Evolutionary conservation across 768 basidiomycete species (phyloP).

Genomic region (Boletus vinaceobasis): DNA sequence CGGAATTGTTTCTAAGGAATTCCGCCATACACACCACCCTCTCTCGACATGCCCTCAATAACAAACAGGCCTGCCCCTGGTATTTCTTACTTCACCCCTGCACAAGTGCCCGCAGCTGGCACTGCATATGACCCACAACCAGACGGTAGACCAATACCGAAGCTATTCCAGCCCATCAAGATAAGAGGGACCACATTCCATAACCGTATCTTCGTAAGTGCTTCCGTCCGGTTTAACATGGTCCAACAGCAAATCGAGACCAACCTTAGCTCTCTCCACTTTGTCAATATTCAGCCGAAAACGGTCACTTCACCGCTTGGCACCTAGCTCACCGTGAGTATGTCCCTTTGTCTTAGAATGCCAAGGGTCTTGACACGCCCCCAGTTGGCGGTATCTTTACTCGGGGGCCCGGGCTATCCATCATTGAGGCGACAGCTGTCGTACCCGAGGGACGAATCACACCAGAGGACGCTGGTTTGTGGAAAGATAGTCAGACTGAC

Average conservation of each 20-base stretch:
- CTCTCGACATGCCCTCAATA: conserved; percentile 5
- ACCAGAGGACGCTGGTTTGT: conserved; percentile 61
- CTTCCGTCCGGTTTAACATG: background rate
- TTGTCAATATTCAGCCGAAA: conserved; percentile 57
- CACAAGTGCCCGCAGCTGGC: conserved; percentile 43
- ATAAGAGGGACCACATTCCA: conserved; percentile 52
- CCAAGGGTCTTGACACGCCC: background rate
- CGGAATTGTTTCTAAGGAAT: background rate
- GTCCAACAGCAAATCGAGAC: background rate
- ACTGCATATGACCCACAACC: conserved; percentile 42
- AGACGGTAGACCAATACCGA: conserved; percentile 38
- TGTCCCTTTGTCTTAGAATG: background rate
- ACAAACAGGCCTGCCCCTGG: conserved; percentile 40
- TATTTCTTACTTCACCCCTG: conserved; percentile 46
- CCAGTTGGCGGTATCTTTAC: conserved; percentile 43
- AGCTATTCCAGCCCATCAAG: conserved; percentile 52
- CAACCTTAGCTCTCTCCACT: conserved; percentile 46
- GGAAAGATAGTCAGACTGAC: conserved; percentile 56
- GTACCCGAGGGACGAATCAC: conserved; percentile 60
- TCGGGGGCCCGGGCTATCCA: conserved; percentile 53
- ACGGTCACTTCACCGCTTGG: conserved; percentile 54
- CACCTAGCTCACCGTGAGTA: conserved; percentile 47
- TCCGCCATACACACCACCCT: background rate
- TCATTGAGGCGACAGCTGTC: conserved; percentile 69
- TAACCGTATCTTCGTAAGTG: conserved; percentile 52